A percentile compares a stretch with the other conserved stretches of the same genome.
Conservation (phyloP, 192 early-diverging fungal species). For the Neocallimastix lanati region DNA sequence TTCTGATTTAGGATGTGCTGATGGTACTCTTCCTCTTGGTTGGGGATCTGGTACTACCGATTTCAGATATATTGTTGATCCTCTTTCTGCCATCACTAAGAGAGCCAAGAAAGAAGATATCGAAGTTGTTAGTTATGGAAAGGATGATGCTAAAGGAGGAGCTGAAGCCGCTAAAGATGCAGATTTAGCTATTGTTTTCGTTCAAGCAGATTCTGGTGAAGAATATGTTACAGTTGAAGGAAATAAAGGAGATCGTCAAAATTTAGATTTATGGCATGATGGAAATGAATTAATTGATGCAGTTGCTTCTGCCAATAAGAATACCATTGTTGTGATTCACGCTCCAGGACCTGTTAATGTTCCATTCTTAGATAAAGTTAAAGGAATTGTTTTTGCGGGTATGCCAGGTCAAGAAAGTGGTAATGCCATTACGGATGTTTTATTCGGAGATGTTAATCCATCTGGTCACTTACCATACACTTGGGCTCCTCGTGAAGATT, state of each 20-base stretch:
- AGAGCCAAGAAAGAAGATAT: too few relatives aligned
- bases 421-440: constrained; percentile 44
- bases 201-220: constrained; percentile 3
- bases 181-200: constrained; percentile 4
- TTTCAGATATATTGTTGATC: constrained; percentile 4
- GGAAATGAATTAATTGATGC: constrained; percentile 15
- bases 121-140: too few relatives aligned
- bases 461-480: constrained; percentile 46
- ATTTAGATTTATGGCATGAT: constrained; percentile 12
- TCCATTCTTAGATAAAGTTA: constrained; percentile 18
- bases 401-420: constrained; percentile 52
- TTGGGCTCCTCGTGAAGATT: not conserved
- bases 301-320: constrained; percentile 13
- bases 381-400: constrained; percentile 26
- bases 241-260: constrained; percentile 8
- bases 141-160: not conserved
- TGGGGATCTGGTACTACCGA: constrained; percentile 4
- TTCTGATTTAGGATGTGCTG: not conserved
- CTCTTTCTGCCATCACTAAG: not conserved
- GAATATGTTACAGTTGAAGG: not conserved
- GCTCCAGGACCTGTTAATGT: constrained; percentile 29
- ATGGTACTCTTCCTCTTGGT: not conserved
- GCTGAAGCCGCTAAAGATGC: constrained; percentile 3
- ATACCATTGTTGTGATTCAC: constrained; percentile 20
- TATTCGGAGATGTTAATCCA: constrained; percentile 48